Evolutionary conservation across 2,329 filamentous ascomycete species (phyloP), one percentile per base, ranked within the genome.

Genomic region (Thermothelomyces thermophilus): DNA sequence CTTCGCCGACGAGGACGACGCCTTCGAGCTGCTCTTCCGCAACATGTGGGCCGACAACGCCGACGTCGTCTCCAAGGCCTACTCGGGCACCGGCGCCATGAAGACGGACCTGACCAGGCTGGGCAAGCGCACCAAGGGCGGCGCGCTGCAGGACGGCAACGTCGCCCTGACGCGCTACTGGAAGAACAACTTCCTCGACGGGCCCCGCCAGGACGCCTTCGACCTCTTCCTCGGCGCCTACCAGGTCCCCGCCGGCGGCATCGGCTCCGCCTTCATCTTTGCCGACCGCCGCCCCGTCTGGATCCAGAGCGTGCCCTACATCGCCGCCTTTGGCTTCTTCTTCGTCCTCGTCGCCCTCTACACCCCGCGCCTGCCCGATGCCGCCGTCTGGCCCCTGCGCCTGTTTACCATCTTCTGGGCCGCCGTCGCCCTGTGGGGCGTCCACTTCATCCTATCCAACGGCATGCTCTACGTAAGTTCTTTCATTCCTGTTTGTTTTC

Each of bases 1-100:
- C 19, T 90, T 93, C 59, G 82, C 83, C 36, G 73, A 77, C 51
- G 86, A 90, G 60, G 89, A 96, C 62, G 72, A 77, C 11, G 80
- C 77, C 1, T 98, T 98, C 65, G 90, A 96, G 68, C 76, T 86
- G 60, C 73, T 97, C 51, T 98, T 97, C 80, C 88, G 93, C 58
- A 97, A 97, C 68, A 76, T 97, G 14, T 98, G 93, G 93, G 93
- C 93, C 26, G 93, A 98, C 70, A 98, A 98, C 63, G 93, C 94
- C 49, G 93, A 98, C 66, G 86, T 94, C 20, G 90, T 98, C 30
- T 95, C 90, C 16, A 85, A 82, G 59, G 84, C 89, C 0, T 98
- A 98, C 68, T 93, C 93, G 1, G 93, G 93, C 48, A 98, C 94
- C 0, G 94, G 93, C 3, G 93, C 93, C 45, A 81, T 98, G 72